Base-by-base conservation (phyloP, 2,329 filamentous ascomycete species). In the Colletotrichum sp. region DNA sequence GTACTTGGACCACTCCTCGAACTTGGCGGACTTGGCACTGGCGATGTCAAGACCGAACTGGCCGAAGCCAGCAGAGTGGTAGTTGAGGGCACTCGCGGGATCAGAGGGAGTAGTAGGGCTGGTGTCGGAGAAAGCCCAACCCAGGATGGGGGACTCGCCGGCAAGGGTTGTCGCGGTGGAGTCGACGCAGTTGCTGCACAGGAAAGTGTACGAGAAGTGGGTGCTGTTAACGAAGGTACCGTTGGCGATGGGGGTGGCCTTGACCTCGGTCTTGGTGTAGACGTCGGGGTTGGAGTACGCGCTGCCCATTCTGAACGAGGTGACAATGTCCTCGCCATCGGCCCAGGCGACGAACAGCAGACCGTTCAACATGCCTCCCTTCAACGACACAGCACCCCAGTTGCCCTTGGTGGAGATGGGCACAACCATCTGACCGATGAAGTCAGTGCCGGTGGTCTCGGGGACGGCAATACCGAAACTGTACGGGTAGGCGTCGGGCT, bases 221-320 rank as follows among this genome's bases (percentile, higher is more conserved):
- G 89, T 90, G 76, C 82, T 83, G 83, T 90, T 91, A 74, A 89
- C 81, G 28, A 87, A 89, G 2, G 88, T 90, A 30, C 89, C 89
- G 26, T 88, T 88, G 28, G 87, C 82, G 76, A 90, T 90, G 16
- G 88, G 85, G 2, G 80, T 80, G 18, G 87, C 79, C 3, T 84
- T 84, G 36, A 87, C 84, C 34, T 73, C 16, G 26, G 84, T 83
- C 15, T 84, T 85, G 5, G 85, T 84, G 79, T 88, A 88, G n/a
- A 86, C 82, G 3, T 86, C 81, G 1, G 89, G 89, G 63, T 86
- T 87, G 69, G 86, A 82, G 80, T 90, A 90, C 30, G 85, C 85
- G 59, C 82, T 85, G 4, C 80, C 81, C 32, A 82, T 36, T 6
- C 82, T 81, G 59, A 81, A 81, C 2, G 81, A 80, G 2, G 79